Conservation (phyloP, 2,329 filamentous ascomycete species). For the Alternaria triticimaculans region DNA sequence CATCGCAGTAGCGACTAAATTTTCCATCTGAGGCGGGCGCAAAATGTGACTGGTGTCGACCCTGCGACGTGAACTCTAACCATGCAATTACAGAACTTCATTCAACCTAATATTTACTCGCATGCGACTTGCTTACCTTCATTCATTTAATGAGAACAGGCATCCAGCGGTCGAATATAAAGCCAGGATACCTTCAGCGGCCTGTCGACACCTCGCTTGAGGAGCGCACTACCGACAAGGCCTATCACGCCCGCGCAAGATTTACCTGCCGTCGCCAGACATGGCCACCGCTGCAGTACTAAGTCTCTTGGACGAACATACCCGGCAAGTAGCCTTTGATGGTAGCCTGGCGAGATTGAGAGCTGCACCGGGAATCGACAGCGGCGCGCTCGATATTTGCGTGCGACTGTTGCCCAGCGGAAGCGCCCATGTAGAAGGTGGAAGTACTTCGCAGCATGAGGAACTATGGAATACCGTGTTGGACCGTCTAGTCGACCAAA, state of each 20-base stretch:
- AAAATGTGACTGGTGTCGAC: constrained; percentile 7
- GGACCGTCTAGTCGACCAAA: constrained; percentile 20
- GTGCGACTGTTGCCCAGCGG: constrained; percentile 25
- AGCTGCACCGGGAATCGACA: constrained; percentile 20
- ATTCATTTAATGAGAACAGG: background rate
- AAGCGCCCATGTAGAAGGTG: background rate
- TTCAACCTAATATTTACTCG: background rate
- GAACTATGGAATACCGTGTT: constrained; percentile 26
- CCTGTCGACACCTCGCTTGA: background rate
- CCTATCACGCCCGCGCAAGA: background rate
- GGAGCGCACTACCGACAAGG: background rate
- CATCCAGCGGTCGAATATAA: background rate
- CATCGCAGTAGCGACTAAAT: constrained; percentile 12
- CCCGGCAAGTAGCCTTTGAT: constrained; percentile 29
- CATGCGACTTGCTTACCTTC: background rate
- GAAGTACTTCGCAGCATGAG: constrained; percentile 1
- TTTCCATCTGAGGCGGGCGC: constrained; percentile 1
- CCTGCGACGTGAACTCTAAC: background rate
- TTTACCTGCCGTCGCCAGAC: background rate
- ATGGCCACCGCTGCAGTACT: constrained; percentile 29
- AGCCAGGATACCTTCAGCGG: background rate
- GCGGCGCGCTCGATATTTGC: constrained; percentile 30
- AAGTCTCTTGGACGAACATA: constrained; percentile 27
- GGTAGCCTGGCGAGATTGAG: constrained; percentile 29
- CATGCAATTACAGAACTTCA: background rate